Conservation (phyloP, 805 yeast genomes). For the Cyberlindnera euphorbiae region DNA sequence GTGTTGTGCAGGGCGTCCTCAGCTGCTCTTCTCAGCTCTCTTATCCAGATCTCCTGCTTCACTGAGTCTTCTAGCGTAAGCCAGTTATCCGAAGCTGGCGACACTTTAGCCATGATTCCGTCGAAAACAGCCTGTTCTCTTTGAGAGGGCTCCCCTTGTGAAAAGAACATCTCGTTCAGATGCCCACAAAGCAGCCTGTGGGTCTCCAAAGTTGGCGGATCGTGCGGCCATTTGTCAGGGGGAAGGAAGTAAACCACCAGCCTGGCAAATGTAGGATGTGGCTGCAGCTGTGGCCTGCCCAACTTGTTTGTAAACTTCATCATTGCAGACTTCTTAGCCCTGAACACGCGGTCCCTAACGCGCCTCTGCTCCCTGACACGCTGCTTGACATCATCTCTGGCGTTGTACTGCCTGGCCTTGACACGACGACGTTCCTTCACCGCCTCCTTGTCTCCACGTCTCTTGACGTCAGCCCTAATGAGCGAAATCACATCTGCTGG, state of each 20-base stretch:
- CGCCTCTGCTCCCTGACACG: constrained; percentile 42
- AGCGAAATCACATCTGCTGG: constrained; percentile 44
- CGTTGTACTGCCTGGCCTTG: constrained; percentile 40
- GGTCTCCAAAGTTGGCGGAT: constrained; percentile 46
- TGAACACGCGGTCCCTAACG: constrained; percentile 36
- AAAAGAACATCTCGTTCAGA: constrained; percentile 23
- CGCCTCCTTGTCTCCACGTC: constrained; percentile 44
- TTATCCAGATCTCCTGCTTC: constrained; percentile 38
- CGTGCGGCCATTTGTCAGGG: constrained; percentile 46
- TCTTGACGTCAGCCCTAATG: constrained; percentile 44
- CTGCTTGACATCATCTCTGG: constrained; percentile 43
- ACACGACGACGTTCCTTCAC: constrained; percentile 36
- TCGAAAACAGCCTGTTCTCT: constrained; percentile 15
- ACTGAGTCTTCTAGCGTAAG: constrained; percentile 29
- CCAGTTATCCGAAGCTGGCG: constrained; percentile 45
- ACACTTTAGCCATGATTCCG: constrained; percentile 35
- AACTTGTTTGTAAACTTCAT: constrained; percentile 32
- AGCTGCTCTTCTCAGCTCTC: constrained; percentile 41
- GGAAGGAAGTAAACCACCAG: constrained; percentile 43
- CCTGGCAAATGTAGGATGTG: constrained; percentile 45
- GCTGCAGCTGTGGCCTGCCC: constrained; percentile 35
- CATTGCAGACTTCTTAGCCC: constrained; percentile 35
- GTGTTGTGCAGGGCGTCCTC: constrained; percentile 38
- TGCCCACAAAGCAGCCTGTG: constrained; percentile 30
- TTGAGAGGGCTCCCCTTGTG: constrained; percentile 2